phyloP scores from a whole-genome alignment of 2,329 filamentous ascomycete species.

The Trichophyton simii region DNA sequence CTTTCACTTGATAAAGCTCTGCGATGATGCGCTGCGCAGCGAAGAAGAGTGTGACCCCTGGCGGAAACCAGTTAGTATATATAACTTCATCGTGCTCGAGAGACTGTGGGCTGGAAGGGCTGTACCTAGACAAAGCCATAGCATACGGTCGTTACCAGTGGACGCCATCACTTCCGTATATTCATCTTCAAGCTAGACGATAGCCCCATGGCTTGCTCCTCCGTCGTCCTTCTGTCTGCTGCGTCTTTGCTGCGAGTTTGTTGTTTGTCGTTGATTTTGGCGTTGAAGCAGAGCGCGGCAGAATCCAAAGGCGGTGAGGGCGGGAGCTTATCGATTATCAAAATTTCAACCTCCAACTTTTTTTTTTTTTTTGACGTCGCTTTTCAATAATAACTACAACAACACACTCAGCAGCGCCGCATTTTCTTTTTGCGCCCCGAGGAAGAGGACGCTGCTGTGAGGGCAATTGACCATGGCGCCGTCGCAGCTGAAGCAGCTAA shows the following conservation, averaged over 20 bases:
- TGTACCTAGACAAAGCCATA: conserved; percentile 31
- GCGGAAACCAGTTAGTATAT: not conserved
- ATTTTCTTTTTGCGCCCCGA: not conserved
- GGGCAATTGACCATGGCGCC: conserved; percentile 57
- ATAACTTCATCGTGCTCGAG: not conserved
- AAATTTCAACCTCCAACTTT: not conserved
- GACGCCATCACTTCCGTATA: conserved; percentile 20
- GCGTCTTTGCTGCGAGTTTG: too few relatives aligned
- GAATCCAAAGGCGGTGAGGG: conserved; percentile 1
- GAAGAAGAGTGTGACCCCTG: conserved; percentile 36
- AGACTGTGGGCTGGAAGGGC: not conserved
- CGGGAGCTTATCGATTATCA: conserved; percentile 1
- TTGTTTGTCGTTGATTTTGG: not conserved
- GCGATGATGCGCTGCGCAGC: conserved; percentile 46
- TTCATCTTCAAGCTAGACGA: not conserved
- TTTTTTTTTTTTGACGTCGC: not conserved
- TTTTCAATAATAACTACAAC: not conserved
- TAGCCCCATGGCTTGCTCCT: not conserved
- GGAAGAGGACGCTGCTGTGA: not conserved
- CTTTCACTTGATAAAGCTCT: conserved; percentile 30
- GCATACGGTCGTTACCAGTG: conserved; percentile 24
- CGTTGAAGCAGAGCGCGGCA: not conserved
- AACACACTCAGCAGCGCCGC: not conserved
- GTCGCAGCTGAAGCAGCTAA: conserved; percentile 92
- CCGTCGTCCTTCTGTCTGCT: not conserved